Evolutionary conservation across 257 asterid species (phyloP).

Genomic region (Salvia rosmarinus): DNA sequence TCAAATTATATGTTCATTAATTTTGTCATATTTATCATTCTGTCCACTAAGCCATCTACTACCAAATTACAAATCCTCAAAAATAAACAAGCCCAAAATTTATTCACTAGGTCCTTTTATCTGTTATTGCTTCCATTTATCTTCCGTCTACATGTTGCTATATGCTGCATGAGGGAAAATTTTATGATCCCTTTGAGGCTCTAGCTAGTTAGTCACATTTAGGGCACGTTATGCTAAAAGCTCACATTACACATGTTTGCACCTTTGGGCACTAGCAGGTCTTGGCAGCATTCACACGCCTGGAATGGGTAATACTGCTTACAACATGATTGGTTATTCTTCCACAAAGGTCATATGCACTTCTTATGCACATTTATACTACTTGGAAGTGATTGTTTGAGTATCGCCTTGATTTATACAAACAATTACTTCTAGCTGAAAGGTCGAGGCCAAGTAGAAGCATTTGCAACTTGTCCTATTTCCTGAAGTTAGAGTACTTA

Average conservation of each 20-base stretch:
- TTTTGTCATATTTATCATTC: not conserved
- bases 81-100: not conserved
- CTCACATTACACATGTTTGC: conserved; percentile 97
- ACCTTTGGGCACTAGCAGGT: conserved; percentile 99
- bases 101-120: not conserved
- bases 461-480: conserved; percentile 50
- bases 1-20: not conserved
- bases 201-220: conserved; percentile 67
- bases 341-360: conserved; percentile 99
- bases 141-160: conserved; percentile 27
- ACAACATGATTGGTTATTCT: conserved; percentile 96
- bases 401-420: conserved; percentile 36
- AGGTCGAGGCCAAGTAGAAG: conserved; percentile 50
- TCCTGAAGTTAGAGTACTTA: conserved; percentile 42
- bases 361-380: conserved; percentile 81
- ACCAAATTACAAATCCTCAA: not conserved
- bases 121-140: conserved; percentile 15
- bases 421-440: conserved; percentile 48
- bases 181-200: conserved; percentile 47
- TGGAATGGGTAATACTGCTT: conserved; percentile 94
- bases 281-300: conserved; percentile 94
- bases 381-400: conserved; percentile 56
- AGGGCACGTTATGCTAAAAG: conserved; percentile 64
- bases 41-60: not conserved
- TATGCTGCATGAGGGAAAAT: conserved; percentile 35